A percentile compares a stretch with the other conserved stretches of the same genome.
phyloP scores from a whole-genome alignment of 2,329 filamentous ascomycete species.

The Aspergillus calidoustus region DNA sequence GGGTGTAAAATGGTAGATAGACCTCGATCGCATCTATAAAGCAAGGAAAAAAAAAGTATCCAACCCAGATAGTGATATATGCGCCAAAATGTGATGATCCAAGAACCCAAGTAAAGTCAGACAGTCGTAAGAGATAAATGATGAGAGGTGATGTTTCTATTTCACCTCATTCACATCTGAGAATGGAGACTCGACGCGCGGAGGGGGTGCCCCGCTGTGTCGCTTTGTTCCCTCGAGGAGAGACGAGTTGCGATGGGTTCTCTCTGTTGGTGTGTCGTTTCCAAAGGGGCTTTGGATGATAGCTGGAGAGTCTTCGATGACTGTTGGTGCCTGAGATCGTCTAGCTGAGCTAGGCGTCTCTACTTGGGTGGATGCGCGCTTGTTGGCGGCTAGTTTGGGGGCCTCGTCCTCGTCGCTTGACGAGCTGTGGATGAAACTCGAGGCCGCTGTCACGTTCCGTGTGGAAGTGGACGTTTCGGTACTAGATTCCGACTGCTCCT shows the following conservation, averaged over 20 bases:
- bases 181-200: conserved; percentile 47
- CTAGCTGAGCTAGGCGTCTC: conserved; percentile 27
- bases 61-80: background rate
- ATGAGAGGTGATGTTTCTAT: conserved; percentile 25
- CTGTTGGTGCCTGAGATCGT: conserved; percentile 30
- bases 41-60: background rate
- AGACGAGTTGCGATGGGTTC: conserved; percentile 28
- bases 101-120: conserved; percentile 10
- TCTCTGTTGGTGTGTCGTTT: conserved; percentile 30
- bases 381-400: conserved; percentile 15
- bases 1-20: background rate
- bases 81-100: conserved; percentile 13
- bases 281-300: conserved; percentile 35
- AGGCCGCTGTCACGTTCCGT: conserved; percentile 29
- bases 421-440: conserved; percentile 39
- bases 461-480: conserved; percentile 18
- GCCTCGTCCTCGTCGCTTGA: conserved; percentile 37
- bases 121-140: conserved; percentile 14
- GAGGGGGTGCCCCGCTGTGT: conserved; percentile 34
- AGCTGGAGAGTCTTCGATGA: conserved; percentile 35
- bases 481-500: conserved; percentile 25
- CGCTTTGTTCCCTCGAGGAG: conserved; percentile 34
- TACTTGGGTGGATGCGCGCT: conserved; percentile 21
- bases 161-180: conserved; percentile 50
- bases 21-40: conserved; percentile 11